These are phyloP conservation scores for Celoporthe dispersa DNA, from an alignment of 2,329 filamentous ascomycete species.

Conservation along the genomic window DNA sequence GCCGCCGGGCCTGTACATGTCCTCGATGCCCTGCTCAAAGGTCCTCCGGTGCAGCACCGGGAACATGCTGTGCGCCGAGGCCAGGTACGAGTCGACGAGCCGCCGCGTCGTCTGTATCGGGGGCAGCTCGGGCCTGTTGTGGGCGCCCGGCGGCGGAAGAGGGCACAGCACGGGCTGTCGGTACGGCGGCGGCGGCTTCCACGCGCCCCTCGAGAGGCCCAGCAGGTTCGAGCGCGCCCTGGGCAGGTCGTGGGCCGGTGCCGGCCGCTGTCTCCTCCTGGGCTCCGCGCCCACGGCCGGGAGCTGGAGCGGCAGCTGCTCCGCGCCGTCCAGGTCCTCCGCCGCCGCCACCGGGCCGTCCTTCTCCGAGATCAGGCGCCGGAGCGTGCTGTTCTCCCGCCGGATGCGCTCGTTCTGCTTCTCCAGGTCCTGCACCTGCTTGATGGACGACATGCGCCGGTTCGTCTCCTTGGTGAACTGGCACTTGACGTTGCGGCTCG, in stretches of 20 bases:
- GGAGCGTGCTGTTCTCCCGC: conserved; percentile 77
- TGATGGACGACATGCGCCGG: conserved; percentile 97
- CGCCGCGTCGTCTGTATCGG: conserved; percentile 71
- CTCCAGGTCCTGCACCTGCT: conserved; percentile 96
- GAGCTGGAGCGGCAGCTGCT: conserved; percentile 59
- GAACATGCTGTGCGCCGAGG: conserved; percentile 76
- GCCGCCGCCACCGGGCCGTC: conserved; percentile 45
- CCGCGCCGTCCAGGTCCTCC: conserved; percentile 44
- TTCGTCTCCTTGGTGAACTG: conserved; percentile 99
- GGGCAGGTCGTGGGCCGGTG: conserved; percentile 69
- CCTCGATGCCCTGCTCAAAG: conserved; percentile 76
- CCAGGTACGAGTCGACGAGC: conserved; percentile 76
- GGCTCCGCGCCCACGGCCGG: conserved; percentile 70
- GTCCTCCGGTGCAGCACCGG: conserved; percentile 89
- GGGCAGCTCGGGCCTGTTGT: conserved; percentile 68
- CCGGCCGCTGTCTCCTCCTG: conserved; percentile 63
- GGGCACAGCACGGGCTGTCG: conserved; percentile 54
- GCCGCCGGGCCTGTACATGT: conserved; percentile 70
- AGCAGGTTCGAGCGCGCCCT: conserved; percentile 74
- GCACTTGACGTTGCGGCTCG: conserved; percentile 93
- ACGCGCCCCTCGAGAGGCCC: conserved; percentile 75
- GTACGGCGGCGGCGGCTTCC: conserved; percentile 75
- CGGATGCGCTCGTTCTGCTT: conserved; percentile 83
- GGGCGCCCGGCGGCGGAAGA: conserved; percentile 49
- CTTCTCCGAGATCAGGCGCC: conserved; percentile 62